Evolutionary conservation across 2,329 filamentous ascomycete species (phyloP).

Genomic region (Colletotrichum sansevieriae): DNA sequence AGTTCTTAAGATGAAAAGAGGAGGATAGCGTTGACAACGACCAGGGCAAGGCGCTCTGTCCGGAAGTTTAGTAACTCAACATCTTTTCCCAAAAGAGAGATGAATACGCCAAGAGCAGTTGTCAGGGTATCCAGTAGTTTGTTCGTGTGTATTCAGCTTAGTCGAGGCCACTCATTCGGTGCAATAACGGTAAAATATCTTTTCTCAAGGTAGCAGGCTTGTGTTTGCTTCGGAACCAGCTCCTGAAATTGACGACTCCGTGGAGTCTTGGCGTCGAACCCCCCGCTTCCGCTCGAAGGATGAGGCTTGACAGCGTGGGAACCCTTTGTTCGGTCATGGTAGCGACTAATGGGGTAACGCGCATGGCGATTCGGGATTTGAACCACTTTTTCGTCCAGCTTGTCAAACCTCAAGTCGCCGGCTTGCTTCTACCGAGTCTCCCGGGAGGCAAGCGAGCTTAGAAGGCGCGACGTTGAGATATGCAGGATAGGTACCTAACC

Average conservation of each 20-base stretch:
- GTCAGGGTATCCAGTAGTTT: neutral
- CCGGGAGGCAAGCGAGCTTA: slow-evolving; percentile 6
- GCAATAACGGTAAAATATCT: slow-evolving; percentile 5
- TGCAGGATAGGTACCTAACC: neutral
- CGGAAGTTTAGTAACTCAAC: neutral
- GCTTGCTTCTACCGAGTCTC: neutral
- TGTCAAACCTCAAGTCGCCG: slow-evolving; percentile 12
- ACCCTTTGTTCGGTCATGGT: slow-evolving; percentile 12
- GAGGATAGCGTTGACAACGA: neutral
- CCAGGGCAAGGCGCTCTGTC: neutral
- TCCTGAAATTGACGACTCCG: neutral
- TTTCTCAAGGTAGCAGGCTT: neutral
- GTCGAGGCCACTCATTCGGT: neutral
- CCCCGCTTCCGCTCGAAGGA: slow-evolving; percentile 19
- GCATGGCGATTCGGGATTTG: slow-evolving; percentile 21
- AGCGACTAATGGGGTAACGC: slow-evolving; percentile 5
- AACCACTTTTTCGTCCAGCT: slow-evolving; percentile 22
- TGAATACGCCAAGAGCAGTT: neutral
- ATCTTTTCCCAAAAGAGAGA: neutral
- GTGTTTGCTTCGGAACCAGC: slow-evolving; percentile 5
- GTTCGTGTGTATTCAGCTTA: neutral
- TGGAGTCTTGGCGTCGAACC: neutral
- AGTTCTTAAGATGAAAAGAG: neutral
- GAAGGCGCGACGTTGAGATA: slow-evolving; percentile 10
- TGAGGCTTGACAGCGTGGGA: slow-evolving; percentile 11